Conservation (phyloP, 108 stramenopile species). For the Skeletonema marinoi region DNA sequence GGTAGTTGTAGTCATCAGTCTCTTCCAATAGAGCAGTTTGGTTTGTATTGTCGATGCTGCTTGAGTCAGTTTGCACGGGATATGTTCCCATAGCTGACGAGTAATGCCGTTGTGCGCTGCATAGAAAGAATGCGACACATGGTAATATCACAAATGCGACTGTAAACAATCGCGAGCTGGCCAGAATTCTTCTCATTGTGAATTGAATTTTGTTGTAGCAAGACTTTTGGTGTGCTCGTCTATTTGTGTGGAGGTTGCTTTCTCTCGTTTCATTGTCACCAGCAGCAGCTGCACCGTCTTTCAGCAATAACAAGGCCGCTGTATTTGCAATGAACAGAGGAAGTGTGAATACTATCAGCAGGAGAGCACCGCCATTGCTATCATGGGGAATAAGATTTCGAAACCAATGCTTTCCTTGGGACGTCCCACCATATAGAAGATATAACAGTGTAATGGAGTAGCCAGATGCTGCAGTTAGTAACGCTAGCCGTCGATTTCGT, state of each 20-base stretch:
- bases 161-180: not conserved
- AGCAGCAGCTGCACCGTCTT: not conserved
- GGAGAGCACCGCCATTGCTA: not conserved
- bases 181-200: not conserved
- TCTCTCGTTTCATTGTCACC: not conserved
- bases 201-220: no score
- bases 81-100: not conserved
- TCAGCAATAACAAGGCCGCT: conserved; percentile 3
- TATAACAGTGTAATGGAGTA: conserved; percentile 13
- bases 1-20: not conserved
- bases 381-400: conserved; percentile 1
- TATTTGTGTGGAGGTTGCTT: not conserved
- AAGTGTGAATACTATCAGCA: conserved; percentile 4
- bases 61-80: not conserved
- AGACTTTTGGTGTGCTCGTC: not conserved
- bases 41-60: not conserved
- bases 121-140: conserved; percentile 3
- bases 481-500: not conserved
- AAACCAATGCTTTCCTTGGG: not conserved
- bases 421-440: conserved; percentile 11
- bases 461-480: not conserved
- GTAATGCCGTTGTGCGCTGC: not conserved
- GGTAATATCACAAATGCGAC: not conserved
- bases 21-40: not conserved
- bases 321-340: conserved; percentile 11